phyloP scores from a whole-genome alignment of 2,329 filamentous ascomycete genomes.

The Cytospora leucostoma region DNA sequence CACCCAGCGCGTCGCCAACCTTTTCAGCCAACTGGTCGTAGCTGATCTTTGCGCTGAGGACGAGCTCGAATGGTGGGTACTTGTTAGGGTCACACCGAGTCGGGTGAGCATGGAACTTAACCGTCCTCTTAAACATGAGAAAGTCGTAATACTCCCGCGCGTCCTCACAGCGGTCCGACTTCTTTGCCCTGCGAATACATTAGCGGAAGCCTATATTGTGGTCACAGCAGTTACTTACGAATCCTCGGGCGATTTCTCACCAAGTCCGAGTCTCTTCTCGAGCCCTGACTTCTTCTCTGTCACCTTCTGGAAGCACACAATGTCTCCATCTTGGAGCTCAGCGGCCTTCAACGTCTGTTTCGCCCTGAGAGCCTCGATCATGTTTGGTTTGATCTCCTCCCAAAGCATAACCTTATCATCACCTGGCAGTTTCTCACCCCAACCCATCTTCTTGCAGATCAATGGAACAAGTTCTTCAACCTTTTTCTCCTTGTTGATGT shows the following conservation, averaged over 20 bases:
- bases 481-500: slow-evolving; percentile 84
- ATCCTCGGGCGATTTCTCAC: slow-evolving; percentile 42
- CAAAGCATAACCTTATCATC: slow-evolving; percentile 70
- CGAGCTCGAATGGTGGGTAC: slow-evolving; percentile 71
- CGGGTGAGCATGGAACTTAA: slow-evolving; percentile 75
- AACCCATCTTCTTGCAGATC: slow-evolving; percentile 82
- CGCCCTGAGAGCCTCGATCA: slow-evolving; percentile 93
- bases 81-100: slow-evolving; percentile 55
- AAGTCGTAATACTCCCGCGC: slow-evolving; percentile 92
- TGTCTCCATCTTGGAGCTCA: slow-evolving; percentile 95
- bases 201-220: slow-evolving; percentile 26
- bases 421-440: slow-evolving; percentile 71
- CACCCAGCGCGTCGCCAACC: slow-evolving; percentile 74
- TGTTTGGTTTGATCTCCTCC: slow-evolving; percentile 97
- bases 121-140: slow-evolving; percentile 76
- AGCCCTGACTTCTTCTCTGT: slow-evolving; percentile 49
- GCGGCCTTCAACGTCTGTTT: slow-evolving; percentile 88
- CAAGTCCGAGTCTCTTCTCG: slow-evolving; percentile 42
- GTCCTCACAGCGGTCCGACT: slow-evolving; percentile 63
- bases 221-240: slow-evolving; percentile 28
- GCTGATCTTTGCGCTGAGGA: slow-evolving; percentile 81
- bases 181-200: slow-evolving; percentile 35
- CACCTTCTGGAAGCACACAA: slow-evolving; percentile 86
- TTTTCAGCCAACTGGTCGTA: slow-evolving; percentile 87
- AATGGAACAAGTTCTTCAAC: slow-evolving; percentile 78